Evolutionary conservation across 768 basidiomycete genomes (phyloP).

Genomic region (Bullera alba): DNA sequence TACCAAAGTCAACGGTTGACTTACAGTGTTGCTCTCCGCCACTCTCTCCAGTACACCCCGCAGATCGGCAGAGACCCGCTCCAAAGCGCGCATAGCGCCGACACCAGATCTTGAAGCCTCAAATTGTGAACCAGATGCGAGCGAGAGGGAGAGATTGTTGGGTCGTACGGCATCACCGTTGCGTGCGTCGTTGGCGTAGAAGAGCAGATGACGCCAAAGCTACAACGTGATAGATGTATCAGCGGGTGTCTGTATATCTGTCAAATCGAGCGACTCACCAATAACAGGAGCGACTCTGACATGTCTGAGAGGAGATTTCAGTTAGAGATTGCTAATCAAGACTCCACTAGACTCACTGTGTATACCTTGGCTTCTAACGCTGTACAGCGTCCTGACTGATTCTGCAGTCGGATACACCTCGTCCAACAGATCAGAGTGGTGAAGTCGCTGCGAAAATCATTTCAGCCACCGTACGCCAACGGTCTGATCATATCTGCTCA

Average conservation of each 20-base stretch:
- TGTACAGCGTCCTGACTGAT: conserved; percentile 4
- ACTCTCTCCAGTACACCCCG: conserved; percentile 27
- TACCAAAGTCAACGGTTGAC: conserved; percentile 1
- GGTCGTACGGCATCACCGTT: conserved; percentile 23
- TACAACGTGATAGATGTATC: no score
- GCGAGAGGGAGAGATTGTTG: conserved; percentile 23
- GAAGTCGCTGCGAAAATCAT: conserved; percentile 6
- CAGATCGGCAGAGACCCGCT: conserved; percentile 17
- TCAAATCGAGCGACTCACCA: no score
- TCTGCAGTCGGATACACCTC: not conserved
- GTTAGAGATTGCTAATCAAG: not conserved
- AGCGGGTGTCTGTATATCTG: no score
- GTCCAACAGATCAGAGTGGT: conserved; percentile 6
- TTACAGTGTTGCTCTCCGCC: conserved; percentile 30
- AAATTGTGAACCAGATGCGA: conserved; percentile 12
- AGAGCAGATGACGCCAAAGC: conserved; percentile 40
- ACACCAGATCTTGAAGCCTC: conserved; percentile 13
- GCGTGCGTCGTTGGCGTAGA: conserved; percentile 35
- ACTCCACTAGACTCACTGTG: conserved; percentile 32
- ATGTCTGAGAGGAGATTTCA: conserved; percentile 24
- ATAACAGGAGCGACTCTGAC: conserved; percentile 31
- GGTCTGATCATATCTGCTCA: not conserved
- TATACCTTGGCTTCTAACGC: conserved; percentile 12
- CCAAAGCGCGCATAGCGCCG: conserved; percentile 12
- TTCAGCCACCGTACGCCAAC: not conserved